These are phyloP conservation scores for Mortierella sp. DNA, from an alignment of 371 early-diverging fungal species.

Conservation along the genomic window DNA sequence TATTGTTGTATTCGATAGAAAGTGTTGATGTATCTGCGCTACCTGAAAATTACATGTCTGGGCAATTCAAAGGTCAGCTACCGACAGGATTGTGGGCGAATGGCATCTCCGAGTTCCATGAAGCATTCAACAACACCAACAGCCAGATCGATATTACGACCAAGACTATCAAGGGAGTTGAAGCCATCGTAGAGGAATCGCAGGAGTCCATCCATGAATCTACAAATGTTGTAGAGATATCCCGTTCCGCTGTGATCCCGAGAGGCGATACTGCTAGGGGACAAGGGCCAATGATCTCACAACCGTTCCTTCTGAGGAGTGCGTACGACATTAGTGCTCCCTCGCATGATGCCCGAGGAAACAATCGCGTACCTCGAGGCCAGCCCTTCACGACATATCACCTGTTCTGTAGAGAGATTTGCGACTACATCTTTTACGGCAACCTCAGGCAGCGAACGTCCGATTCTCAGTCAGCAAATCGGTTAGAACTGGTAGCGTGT, in stretches of 20 bases:
- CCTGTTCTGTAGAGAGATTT: constrained; percentile 1
- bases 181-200: not conserved
- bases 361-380: not conserved
- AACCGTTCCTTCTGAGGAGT: constrained; percentile 14
- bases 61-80: not conserved
- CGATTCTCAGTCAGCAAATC: not conserved
- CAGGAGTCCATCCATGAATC: too few relatives aligned
- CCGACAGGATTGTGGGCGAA: constrained; percentile 8
- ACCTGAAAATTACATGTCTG: constrained; percentile 22
- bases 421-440: constrained; percentile 45
- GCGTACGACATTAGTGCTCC: constrained; percentile 13
- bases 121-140: constrained; percentile 8
- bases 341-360: not conserved
- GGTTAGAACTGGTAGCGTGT: constrained; percentile 17
- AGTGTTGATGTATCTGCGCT: constrained; percentile 18
- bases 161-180: not conserved
- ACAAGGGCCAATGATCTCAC: not conserved
- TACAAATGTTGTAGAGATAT: too few relatives aligned
- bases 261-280: too few relatives aligned
- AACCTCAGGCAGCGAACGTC: constrained; percentile 2
- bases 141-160: not conserved
- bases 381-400: constrained; percentile 38
- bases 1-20: not conserved
- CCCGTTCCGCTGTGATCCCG: too few relatives aligned
- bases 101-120: constrained; percentile 14